Percentiles rank a stretch among this genome's conserved stretches.
phyloP scores from a whole-genome alignment of 208 protist species.

The Strigomonas galati region DNA sequence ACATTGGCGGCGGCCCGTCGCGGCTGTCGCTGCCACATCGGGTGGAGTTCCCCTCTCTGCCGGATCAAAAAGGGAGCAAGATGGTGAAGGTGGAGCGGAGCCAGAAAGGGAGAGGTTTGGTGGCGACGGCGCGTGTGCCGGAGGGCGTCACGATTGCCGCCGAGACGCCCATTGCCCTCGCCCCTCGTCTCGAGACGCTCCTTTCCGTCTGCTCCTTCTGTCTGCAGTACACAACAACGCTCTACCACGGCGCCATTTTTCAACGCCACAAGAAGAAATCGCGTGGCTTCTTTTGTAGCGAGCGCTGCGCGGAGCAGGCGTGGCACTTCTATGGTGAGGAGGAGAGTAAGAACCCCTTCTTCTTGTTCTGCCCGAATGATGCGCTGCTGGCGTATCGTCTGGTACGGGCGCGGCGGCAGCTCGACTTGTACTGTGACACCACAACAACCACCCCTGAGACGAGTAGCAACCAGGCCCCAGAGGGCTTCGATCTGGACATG shows the following conservation, averaged over 20 bases:
- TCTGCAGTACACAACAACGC: conserved; percentile 58
- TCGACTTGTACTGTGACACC: conserved; percentile 2
- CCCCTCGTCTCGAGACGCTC: conserved; percentile 61
- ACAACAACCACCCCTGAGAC: not conserved
- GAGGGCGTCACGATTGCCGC: conserved; percentile 42
- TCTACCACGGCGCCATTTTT: conserved; percentile 68
- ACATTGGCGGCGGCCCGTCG: conserved; percentile 15
- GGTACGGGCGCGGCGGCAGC: conserved; percentile 32
- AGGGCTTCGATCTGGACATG: not conserved
- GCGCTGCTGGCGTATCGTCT: conserved; percentile 70
- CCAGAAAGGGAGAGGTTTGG: conserved; percentile 40
- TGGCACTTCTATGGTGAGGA: conserved; percentile 75
- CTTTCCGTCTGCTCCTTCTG: conserved; percentile 77
- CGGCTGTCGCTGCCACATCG: conserved; percentile 14
- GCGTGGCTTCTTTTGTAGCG: conserved; percentile 86
- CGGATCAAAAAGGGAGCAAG: conserved; percentile 22
- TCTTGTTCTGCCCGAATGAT: conserved; percentile 81
- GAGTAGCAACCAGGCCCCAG: not conserved
- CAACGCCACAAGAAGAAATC: conserved; percentile 43
- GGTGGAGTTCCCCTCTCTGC: conserved; percentile 20
- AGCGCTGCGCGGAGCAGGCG: conserved; percentile 41
- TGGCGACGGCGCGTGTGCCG: conserved; percentile 35
- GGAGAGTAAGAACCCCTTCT: conserved; percentile 70
- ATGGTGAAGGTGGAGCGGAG: conserved; percentile 5
- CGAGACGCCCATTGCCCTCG: conserved; percentile 64